Evolutionary conservation across 1,284 basidiomycete genomes (phyloP).

Genomic region (Fomitiporia mediterranea): DNA sequence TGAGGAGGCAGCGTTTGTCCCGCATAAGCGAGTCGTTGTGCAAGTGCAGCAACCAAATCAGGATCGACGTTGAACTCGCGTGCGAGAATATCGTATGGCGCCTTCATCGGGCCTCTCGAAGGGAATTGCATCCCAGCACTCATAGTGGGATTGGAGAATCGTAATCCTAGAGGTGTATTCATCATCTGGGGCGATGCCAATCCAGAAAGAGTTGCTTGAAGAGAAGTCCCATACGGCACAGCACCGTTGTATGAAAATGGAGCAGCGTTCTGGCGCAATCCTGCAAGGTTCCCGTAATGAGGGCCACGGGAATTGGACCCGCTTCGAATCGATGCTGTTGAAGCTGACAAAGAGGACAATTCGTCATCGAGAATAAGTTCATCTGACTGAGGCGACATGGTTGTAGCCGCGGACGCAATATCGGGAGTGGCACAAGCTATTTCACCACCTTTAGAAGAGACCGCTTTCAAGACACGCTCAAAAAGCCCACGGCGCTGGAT

Average conservation of each 20-base stretch:
- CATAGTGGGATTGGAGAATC: conserved; percentile 14
- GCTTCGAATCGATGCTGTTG: background rate
- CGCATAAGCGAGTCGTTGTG: conserved; percentile 42
- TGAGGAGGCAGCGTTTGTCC: conserved; percentile 4
- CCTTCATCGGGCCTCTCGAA: conserved; percentile 24
- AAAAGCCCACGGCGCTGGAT: conserved; percentile 5
- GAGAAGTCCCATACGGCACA: background rate
- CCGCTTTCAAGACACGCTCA: background rate
- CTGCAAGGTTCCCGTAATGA: conserved; percentile 10
- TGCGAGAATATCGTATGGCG: conserved; percentile 47
- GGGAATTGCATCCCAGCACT: conserved; percentile 14
- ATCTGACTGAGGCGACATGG: conserved; percentile 3
- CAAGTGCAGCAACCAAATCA: conserved; percentile 62
- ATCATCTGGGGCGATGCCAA: conserved; percentile 4
- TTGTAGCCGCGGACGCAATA: background rate
- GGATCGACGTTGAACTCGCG: conserved; percentile 70
- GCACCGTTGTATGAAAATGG: background rate
- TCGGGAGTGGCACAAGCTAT: conserved; percentile 9
- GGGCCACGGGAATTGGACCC: conserved; percentile 4
- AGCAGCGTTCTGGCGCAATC: conserved; percentile 6
- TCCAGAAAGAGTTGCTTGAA: background rate
- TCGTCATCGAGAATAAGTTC: conserved; percentile 2
- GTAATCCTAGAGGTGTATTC: conserved; percentile 20
- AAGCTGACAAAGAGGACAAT: background rate
- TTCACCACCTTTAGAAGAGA: conserved; percentile 6